Base-by-base conservation (phyloP, 1,284 basidiomycete genomes). In the Athelia psychrophila region DNA sequence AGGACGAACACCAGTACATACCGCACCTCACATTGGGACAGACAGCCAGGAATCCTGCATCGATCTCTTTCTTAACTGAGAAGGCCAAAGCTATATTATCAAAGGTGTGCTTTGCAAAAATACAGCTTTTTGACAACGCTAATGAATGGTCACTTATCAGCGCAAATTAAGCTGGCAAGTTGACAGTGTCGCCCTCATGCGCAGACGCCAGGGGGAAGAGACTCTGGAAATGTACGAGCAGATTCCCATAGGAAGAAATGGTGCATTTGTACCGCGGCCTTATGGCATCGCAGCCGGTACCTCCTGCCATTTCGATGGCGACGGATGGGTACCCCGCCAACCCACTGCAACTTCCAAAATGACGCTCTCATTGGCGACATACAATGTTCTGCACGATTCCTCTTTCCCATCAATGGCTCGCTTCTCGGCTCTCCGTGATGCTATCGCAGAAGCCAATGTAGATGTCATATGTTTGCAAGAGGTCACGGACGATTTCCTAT, bases 21-120 rank as follows among this genome's bases (percentile, higher is more conserved):
- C 56, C 58, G 4, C 59, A 62, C 49, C 20, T 61, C n/a, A 61
- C 59, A 16, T 33, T 62, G 19, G 58, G 59, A 27, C 59, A 62
- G 46, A 45, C 56, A 3, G 35, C 51, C 9, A 48, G 53, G 23
- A 45, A 47, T 15, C 40, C 51, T 13, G 47, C 48, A 12, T 51
- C 55, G 15, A 18, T 50, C 12, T 19, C 49, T 5, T 56, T 54
- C 36, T 47, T 60, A 15, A 45, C 45, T 9, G 23, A 19, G 3
- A 61, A 62, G 50, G 59, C 50, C 5, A 33, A 56, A 19, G 16
- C 15, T 12, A 27, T 60, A 24, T 47, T 60, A 23, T 44, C 40
- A 16, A 45, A 50, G 23, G 54, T 49, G 19, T 30, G 27, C 27
- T 6, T 6, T 30, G 13, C 27, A 30, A 30, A 6, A 30, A 5